Evolutionary conservation across 345 rosid genomes (phyloP), one percentile per base, ranked within the genome.

Genomic region (Nasturtium officinale): DNA sequence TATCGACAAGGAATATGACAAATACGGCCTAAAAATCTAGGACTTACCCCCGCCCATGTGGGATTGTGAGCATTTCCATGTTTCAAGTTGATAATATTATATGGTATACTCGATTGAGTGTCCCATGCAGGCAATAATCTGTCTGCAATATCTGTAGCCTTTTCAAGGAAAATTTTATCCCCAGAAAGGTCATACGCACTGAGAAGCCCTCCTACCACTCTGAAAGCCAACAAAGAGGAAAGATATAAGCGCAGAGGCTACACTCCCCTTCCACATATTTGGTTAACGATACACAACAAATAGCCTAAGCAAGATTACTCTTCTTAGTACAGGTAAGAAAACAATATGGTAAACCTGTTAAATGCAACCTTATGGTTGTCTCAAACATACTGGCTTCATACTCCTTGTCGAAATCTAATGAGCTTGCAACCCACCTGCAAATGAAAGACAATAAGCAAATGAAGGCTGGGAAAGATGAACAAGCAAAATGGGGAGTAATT

Each of bases 141-240:
- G 76, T 92, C 96, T 18, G 99, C 91, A 74, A 96, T 90, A 73
- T 90, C 98, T 78, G 70, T 86, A 71, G 99, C 99, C 83, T 96
- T 96, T 26, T 86, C 90, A 25, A 96, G 89, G 81, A 96, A 96
- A 75, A 92, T 37, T 74, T 82, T 83, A 76, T 96, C 99, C 63
- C 87, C 85, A 33, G 98, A 90, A 51, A 96, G 97, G 85, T 96
- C 99, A 72, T 90, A 90, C 1, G 97, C 83, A 76, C 99, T 96
- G 69, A 96, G 98, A 80, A 96, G 97, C 50, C 98, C 98, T 70
- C 99, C 99, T 16, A 96, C 94, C 77, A 96, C 99, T 83, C 99
- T 96, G 84, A 64, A 53, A 80, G 71, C 66, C 67, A 76, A 60
- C 8, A 76, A 76, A 74, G 58, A 35, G 57, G 69, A 48, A 43